These are phyloP conservation scores for Triticum urartu DNA, from an alignment of 176 grass and related monocot genomes.

Conservation along the genomic window DNA sequence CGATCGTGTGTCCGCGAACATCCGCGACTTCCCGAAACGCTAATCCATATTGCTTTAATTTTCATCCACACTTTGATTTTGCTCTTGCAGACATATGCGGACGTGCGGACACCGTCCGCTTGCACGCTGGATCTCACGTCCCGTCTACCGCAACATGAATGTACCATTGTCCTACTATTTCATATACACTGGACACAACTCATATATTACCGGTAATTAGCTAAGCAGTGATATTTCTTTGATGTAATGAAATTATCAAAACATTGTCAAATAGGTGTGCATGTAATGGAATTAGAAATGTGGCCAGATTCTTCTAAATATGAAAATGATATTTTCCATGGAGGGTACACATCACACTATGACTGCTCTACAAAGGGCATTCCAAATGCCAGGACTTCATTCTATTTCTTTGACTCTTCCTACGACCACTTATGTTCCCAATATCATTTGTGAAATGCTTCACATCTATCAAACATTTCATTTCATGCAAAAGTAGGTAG, in stretches of 20 bases:
- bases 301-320: conserved; percentile 96
- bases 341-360: conserved; percentile 46
- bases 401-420: conserved; percentile 30
- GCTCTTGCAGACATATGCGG: too few species aligned
- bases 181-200: conserved; percentile 97
- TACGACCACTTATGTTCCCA: conserved; percentile 65
- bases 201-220: conserved; percentile 85
- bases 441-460: too few species aligned
- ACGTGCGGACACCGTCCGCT: too few species aligned
- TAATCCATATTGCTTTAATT: too few species aligned
- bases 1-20: not conserved
- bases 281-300: conserved; percentile 94
- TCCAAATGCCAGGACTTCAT: conserved; percentile 9
- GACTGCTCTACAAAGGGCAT: not conserved
- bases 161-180: conserved; percentile 87
- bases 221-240: conserved; percentile 68
- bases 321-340: conserved; percentile 84
- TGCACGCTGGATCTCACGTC: not conserved
- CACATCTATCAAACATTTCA: too few species aligned
- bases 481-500: too few species aligned
- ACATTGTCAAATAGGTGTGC: conserved; percentile 75
- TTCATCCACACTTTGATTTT: too few species aligned
- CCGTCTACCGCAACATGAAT: conserved; percentile 88
- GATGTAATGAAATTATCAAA: conserved; percentile 80
- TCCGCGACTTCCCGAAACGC: too few species aligned